Conservation (phyloP, 306 rosid species). For the Alnus rubra region DNA sequence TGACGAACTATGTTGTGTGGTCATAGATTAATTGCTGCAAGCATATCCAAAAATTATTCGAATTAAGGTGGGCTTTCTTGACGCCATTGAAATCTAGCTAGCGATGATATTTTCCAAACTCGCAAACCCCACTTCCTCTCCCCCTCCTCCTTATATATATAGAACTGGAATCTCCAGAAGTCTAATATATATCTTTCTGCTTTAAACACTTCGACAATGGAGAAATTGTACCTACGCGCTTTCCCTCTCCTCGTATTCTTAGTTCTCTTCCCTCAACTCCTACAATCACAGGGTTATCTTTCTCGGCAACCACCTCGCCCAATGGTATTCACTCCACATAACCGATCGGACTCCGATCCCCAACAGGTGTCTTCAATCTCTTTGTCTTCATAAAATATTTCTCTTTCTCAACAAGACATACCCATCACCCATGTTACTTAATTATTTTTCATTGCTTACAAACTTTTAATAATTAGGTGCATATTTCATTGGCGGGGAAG, state of each 20-base stretch:
- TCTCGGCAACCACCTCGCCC: constrained; percentile 42
- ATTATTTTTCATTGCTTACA: not conserved
- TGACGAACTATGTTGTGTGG: not conserved
- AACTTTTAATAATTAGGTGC: constrained; percentile 41
- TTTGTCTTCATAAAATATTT: not conserved
- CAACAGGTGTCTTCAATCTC: constrained; percentile 41
- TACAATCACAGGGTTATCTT: constrained; percentile 26
- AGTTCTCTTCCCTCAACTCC: constrained; percentile 34
- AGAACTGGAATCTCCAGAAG: not conserved
- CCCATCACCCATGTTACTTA: not conserved
- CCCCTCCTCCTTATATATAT: not conserved
- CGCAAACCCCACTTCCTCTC: no score
- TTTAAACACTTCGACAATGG: not conserved
- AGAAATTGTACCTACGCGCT: not conserved
- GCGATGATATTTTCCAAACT: not conserved
- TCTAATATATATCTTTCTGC: not conserved
- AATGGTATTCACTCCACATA: constrained; percentile 34
- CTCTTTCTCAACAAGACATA: no score
- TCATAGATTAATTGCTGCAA: constrained; percentile 12
- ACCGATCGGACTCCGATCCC: constrained; percentile 38
- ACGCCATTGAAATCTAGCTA: constrained; percentile 13
- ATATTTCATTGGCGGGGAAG: constrained; percentile 65
- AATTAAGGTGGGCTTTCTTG: not conserved
- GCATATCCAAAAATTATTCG: constrained; percentile 22
- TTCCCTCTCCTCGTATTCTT: constrained; percentile 33